These are phyloP conservation scores for Sinapis alba DNA, from an alignment of 441 rosid species.

Conservation along the genomic window DNA sequence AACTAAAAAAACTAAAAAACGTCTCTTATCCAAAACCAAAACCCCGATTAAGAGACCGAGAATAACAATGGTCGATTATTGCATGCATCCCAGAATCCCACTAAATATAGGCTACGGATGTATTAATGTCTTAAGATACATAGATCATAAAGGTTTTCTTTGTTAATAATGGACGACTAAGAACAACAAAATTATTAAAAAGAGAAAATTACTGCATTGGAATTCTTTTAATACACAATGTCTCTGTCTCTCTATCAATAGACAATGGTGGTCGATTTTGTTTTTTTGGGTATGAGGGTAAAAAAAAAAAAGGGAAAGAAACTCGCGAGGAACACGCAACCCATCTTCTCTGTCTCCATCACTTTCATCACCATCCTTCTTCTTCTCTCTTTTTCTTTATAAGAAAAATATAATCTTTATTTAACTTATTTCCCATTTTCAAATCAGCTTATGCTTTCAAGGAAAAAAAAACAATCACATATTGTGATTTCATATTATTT, in stretches of 20 bases:
- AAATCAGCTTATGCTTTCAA: background rate
- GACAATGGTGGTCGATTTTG: slow-evolving; percentile 14
- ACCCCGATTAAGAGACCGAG: too few species aligned
- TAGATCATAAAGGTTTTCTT: background rate
- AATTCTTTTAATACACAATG: too few species aligned
- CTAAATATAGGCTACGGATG: background rate
- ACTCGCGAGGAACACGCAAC: slow-evolving; percentile 46
- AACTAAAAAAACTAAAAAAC: too few species aligned
- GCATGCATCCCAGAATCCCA: too few species aligned
- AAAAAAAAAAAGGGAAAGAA: slow-evolving; percentile 16
- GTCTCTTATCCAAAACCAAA: too few species aligned
- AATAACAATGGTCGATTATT: too few species aligned
- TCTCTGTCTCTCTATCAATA: too few species aligned
- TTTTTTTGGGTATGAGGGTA: too few species aligned
- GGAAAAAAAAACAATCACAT: background rate
- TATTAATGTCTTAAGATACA: background rate
- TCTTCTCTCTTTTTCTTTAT: background rate
- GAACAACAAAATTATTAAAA: too few species aligned
- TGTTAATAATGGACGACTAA: background rate
- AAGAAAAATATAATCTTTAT: background rate
- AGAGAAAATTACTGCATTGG: slow-evolving; percentile 1
- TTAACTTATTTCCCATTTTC: background rate
- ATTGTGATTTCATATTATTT: background rate
- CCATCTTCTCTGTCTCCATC: slow-evolving; percentile 35
- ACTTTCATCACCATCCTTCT: slow-evolving; percentile 34